Base-by-base conservation (phyloP, 805 yeast species). In the Metschnikowia lunata region DNA sequence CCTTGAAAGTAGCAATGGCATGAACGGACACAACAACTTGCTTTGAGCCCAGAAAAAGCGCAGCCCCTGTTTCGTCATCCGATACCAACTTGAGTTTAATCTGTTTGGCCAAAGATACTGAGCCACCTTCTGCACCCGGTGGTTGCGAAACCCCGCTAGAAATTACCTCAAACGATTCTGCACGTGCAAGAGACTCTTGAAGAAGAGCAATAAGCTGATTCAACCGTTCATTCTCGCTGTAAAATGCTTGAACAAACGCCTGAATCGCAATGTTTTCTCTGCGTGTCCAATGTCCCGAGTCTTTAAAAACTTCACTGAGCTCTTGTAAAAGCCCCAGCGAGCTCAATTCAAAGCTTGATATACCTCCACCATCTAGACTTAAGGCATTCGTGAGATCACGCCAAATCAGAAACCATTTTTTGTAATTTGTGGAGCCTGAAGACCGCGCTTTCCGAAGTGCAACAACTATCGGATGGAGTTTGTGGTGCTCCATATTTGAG, bases 301-400 rank as follows among this genome's bases (percentile, higher is more conserved):
- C 38, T 10, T 30, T 33, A 9, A 48, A 39, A 29, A 48, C 34
- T 11, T 30, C 26, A 12, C 1, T 45, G 23, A 4, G 68, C 53
- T 27, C 54, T 6, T 69, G 67, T 7, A 84, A 71, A 7, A 86
- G 60, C 0, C 89, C 89, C 1, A 89, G 84, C 2, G 84, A 74
- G 6, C 82, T 71, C 30, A 89, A 66, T 58, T 88, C 96, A 64
- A 81, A 87, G 46, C 90, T 82, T 0, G 96, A 86, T 6, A 85
- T 66, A 8, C 45, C 39, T 2, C 47, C 45, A 3, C 45, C 48
- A 3, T 36, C 27, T 6, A 37, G 11, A 26, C 40, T 42, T 12
- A 66, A 32, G 1, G 55, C 49, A 13, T 14, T 28, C 28, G 51
- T 43, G 15, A 69, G 51, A 7, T 41, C 41, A 4, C 32, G 40